Percentiles rank a stretch among this genome's conserved stretches.
Conservation (phyloP, 2,329 filamentous ascomycete genomes). For the Fusarium equiseti region DNA sequence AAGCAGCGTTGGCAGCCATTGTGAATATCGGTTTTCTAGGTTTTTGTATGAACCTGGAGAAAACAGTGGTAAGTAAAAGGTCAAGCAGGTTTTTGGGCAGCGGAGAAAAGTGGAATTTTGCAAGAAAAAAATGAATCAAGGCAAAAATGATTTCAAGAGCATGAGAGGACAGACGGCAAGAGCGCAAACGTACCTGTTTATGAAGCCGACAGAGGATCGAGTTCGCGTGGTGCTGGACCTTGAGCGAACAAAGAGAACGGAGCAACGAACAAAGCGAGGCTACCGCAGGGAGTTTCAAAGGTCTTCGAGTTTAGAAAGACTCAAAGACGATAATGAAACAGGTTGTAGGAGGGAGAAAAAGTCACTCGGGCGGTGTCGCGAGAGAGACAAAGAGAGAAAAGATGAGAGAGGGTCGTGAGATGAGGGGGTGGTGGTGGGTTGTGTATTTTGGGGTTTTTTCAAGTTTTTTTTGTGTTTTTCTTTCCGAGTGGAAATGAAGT, state of each 20-base stretch:
- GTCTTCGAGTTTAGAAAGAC: conserved; percentile 44
- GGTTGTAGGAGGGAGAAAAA: conserved; percentile 32
- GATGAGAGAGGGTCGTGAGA: conserved; percentile 31
- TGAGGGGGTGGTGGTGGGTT: conserved; percentile 44
- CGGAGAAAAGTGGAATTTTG: conserved; percentile 10
- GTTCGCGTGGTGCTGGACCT: conserved; percentile 47
- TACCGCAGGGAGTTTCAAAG: conserved; percentile 37
- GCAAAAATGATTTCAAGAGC: conserved; percentile 15
- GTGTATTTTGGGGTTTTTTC: conserved; percentile 68
- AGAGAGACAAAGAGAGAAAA: conserved; percentile 45
- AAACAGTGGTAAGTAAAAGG: conserved; percentile 23
- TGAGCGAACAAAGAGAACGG: conserved; percentile 47
- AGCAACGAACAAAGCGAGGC: conserved; percentile 50
- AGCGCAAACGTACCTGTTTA: conserved; percentile 36
- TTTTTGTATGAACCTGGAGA: conserved; percentile 36
- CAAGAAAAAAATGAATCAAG: not conserved
- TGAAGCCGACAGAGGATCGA: conserved; percentile 39
- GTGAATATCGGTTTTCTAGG: conserved; percentile 49
- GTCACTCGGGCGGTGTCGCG: conserved; percentile 49
- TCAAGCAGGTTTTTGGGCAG: conserved; percentile 16
- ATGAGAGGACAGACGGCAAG: conserved; percentile 21
- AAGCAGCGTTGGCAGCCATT: conserved; percentile 71
- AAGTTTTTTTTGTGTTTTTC: conserved; percentile 70
- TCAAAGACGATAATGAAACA: conserved; percentile 42
- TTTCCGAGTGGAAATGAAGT: conserved; percentile 61